phyloP scores from a whole-genome alignment of 495 filamentous ascomycete genomes.

The Podospora didyma region DNA sequence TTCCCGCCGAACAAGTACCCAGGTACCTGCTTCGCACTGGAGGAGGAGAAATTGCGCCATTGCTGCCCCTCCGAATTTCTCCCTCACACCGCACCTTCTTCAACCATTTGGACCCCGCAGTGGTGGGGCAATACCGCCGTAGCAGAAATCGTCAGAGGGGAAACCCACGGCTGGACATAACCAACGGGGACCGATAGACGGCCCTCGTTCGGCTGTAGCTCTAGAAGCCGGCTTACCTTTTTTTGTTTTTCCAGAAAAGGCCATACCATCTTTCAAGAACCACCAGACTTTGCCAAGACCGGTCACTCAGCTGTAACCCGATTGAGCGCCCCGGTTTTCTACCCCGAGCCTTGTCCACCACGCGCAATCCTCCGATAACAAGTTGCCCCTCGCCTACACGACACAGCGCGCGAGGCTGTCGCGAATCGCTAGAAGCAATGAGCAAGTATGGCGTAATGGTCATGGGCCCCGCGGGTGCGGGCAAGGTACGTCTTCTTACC shows the following conservation, averaged over 20 bases:
- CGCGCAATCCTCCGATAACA: background rate
- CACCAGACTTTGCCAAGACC: no score
- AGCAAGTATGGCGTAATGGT: conserved; percentile 93
- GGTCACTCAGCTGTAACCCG: no score
- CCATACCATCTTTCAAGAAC: no score
- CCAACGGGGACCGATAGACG: no score
- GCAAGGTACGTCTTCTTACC: conserved; percentile 56
- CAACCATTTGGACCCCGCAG: conserved; percentile 11
- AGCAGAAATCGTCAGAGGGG: background rate
- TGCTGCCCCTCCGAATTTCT: conserved; percentile 17
- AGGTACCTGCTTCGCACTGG: conserved; percentile 8
- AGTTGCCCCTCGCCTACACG: background rate
- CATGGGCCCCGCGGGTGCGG: conserved; percentile 87
- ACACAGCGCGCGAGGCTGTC: background rate
- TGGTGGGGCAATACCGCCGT: conserved; percentile 9
- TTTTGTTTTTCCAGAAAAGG: background rate
- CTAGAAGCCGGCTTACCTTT: background rate
- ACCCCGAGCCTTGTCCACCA: background rate
- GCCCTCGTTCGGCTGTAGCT: background rate
- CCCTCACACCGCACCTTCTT: conserved; percentile 16
- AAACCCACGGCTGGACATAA: background rate
- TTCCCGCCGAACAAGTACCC: conserved; percentile 11
- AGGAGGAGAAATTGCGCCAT: conserved; percentile 31
- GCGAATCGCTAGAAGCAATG: conserved; percentile 47
- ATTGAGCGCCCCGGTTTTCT: no score